phyloP scores from a whole-genome alignment of 1,284 basidiomycete genomes.

The Marasmius tenuissimus region DNA sequence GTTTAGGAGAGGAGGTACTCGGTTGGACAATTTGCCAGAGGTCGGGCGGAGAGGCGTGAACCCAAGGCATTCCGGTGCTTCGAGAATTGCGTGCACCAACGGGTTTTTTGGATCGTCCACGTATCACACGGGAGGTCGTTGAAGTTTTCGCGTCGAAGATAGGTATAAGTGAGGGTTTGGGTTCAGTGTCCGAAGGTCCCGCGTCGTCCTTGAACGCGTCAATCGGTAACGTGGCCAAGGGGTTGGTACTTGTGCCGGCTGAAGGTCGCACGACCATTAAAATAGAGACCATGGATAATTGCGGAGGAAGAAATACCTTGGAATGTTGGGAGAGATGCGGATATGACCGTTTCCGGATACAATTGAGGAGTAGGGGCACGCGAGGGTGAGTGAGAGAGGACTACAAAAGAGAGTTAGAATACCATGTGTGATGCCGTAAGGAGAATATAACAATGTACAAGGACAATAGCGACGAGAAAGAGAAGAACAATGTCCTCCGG shows the following conservation, averaged over 20 bases:
- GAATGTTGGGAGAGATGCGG: background rate
- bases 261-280: background rate
- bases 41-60: background rate
- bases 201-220: background rate
- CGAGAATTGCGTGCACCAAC: background rate
- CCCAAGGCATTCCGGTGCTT: background rate
- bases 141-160: background rate
- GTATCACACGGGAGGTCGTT: background rate
- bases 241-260: no score
- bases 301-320: background rate
- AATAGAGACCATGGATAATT: no score
- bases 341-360: background rate
- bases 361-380: background rate
- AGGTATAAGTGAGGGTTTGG: background rate
- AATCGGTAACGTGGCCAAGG: background rate
- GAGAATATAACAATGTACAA: background rate
- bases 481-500: background rate
- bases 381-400: background rate
- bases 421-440: background rate
- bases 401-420: background rate
- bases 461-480: background rate
- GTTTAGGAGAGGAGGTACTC: background rate
- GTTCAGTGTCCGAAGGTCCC: background rate
- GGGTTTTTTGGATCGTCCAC: background rate
- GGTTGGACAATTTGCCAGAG: slow-evolving; percentile 1